Evolutionary conservation across 352 stramenopile genomes (phyloP), one percentile per base, ranked within the genome.

Genomic region (Phytopythium ostracodes): DNA sequence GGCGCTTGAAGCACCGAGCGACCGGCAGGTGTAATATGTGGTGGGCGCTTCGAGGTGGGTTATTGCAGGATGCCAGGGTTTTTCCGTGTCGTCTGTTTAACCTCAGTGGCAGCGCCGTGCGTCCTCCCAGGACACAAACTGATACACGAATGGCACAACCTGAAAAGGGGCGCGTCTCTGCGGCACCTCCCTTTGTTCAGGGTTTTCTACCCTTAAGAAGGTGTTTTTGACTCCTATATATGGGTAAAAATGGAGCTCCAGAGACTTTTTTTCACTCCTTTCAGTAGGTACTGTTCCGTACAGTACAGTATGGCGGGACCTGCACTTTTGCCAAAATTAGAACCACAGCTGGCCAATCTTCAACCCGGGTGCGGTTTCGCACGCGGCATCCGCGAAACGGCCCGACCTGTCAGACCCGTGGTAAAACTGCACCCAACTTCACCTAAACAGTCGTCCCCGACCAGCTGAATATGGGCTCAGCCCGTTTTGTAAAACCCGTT

Each of bases 311-410:
- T 10, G 33, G 46, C 46, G 20, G n/a, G 46, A 52, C 46, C 46
- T 54, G n/a, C 47, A 54, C 47, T 40, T 22, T 38, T 25, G 49
- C 49, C 49, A 55, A 55, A 55, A 55, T 55, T 55, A 55, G 49
- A 55, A 55, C 49, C 29, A 22, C 49, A 15, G 25, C 17, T 55
- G 25, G 17, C 49, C 27, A 38, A 55, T 35, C 49, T 55, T 55
- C 49, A 55, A 55, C 49, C 49, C 25, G 49, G 49, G 47, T 54
- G 12, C 5, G 47, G 25, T 52, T 31, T 25, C 46, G 11, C 14
- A 1, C 4, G 22, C 15, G 14, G 1, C 2, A 22, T 29, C 33
- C 24, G 1, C 4, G 25, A 35, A 6, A 22, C 47, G 25, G 18
- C 46, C 46, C 46, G 46, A 36, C 27, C 27, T 14, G 25, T 14